A percentile compares a stretch with the other conserved stretches of the same genome.
phyloP scores from a whole-genome alignment of 1,284 basidiomycete genomes.

The Fomes fomentarius region DNA sequence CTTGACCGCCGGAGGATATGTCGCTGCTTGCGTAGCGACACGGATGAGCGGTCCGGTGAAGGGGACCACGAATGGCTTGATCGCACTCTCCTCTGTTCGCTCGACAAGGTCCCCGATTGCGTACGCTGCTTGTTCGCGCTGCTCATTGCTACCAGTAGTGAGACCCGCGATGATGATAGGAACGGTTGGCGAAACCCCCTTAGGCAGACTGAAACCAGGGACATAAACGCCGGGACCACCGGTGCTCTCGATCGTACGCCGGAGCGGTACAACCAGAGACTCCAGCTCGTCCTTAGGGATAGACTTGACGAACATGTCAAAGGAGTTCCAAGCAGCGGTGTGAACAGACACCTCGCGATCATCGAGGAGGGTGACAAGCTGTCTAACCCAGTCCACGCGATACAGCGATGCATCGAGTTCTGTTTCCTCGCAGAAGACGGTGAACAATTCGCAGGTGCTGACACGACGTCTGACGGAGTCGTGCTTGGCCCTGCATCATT shows the following conservation, averaged over 20 bases:
- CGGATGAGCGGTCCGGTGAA: constrained; percentile 97
- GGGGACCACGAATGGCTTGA: constrained; percentile 96
- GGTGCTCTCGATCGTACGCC: constrained; percentile 86
- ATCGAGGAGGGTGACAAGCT: constrained; percentile 86
- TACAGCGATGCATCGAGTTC: constrained; percentile 84
- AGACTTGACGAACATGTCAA: constrained; percentile 91
- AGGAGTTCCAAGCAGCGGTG: constrained; percentile 80
- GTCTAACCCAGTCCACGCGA: constrained; percentile 94
- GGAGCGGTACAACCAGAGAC: constrained; percentile 85
- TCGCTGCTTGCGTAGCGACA: constrained; percentile 86
- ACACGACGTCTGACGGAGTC: constrained; percentile 72
- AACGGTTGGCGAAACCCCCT: constrained; percentile 88
- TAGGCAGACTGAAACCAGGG: constrained; percentile 88
- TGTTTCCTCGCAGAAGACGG: constrained; percentile 81
- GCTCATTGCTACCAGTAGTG: constrained; percentile 81
- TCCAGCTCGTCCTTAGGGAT: constrained; percentile 94
- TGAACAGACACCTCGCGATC: constrained; percentile 79
- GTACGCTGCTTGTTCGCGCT: constrained; percentile 91
- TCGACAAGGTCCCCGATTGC: constrained; percentile 95
- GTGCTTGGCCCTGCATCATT: constrained; percentile 70
- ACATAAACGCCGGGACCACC: constrained; percentile 81
- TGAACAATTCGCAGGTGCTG: constrained; percentile 79
- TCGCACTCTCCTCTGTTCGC: constrained; percentile 84
- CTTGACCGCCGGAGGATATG: constrained; percentile 91
- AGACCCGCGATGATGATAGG: constrained; percentile 91